Evolutionary conservation across 805 yeast genomes (phyloP), one percentile per base, ranked within the genome.

Genomic region (Candida odintsovae): DNA sequence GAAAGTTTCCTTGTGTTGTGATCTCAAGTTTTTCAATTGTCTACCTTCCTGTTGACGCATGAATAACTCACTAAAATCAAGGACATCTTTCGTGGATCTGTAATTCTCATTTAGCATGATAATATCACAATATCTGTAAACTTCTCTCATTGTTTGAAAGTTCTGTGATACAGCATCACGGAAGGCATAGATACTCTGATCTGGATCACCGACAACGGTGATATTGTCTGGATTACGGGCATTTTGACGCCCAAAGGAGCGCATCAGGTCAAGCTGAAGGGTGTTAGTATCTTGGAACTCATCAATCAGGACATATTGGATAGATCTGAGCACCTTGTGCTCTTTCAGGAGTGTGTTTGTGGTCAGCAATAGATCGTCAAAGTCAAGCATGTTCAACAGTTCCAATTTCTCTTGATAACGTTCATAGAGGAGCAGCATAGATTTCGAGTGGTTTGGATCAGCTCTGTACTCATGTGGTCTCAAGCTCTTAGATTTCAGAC

Each of bases 141-240:
- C 58, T 1, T 58, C 52, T 37, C 66, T 63, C 86, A 89, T 79
- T 13, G 68, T 68, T 37, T 66, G 66, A 55, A 90, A 87, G 56
- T 86, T 90, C 16, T 70, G 67, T 1, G 83, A 71, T 31, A 80
- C 80, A 0, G 97, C 97, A 56, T 83, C 81, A 50, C 98, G 70
- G 55, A 92, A 92, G 0, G 84, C 89, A 62, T 94, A 92, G 20
- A 92, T 92, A 58, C 95, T 83, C 64, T 92, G 99, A 63, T 94
- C 97, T 0, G 97, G 96, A 60, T 92, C 99, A 1, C 99, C 99
- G 2, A 92, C 97, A 1, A 90, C 82, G 0, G 97, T 87, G 9
- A 92, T 75, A 48, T 82, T 82, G 50, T 79, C 61, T 33, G 70
- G 71, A 18, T 59, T 44, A 18, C 65, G 62, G 3, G 63, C 56